Evolutionary conservation across 441 rosid genomes (phyloP), one percentile per base, ranked within the genome.

Genomic region (Raphanus hybrid): DNA sequence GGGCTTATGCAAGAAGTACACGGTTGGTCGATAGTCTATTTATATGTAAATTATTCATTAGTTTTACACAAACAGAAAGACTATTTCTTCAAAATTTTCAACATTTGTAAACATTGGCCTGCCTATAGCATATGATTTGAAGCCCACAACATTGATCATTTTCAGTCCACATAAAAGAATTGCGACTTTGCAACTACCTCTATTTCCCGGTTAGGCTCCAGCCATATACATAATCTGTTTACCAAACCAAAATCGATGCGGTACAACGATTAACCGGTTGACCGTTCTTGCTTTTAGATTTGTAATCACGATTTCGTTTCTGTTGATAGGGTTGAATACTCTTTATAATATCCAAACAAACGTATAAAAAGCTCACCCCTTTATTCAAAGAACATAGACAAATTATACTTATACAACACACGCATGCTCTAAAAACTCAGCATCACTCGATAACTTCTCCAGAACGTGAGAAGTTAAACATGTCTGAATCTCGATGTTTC

Each of bases 401-500:
- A n/a, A n/a, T n/a, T n/a, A n/a, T n/a, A 8, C 48, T 70, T 14
- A 71, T 0, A 65, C 70, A 78, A 73, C 27, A 73, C 54, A 69
- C 8, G 66, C 81, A 67, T 62, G 5, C 18, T 65, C 32, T 50
- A 84, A 8, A 52, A 76, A 86, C 20, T 79, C 86, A 0, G n/a
- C 12, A 66, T 84, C 85, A 20, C 12, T 15, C n/a, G 48, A 79
- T 34, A 84, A 12, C 7, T 48, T 80, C 0, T 69, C 63, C 32
- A 84, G 10, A 58, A 77, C 71, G 3, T 7, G 50, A 1, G 78
- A 73, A 0, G 58, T 59, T 8, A 83, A 61, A 77, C 78, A 81
- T 16, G 81, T 74, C 5, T 86, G 80, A 54, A 86, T 67, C 48
- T 86, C 83, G 0, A 86, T 64, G n/a, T 74, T 76, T 0, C 82